phyloP scores from a whole-genome alignment of 1,284 basidiomycete genomes.

The Neotropicomus parvogracilis region DNA sequence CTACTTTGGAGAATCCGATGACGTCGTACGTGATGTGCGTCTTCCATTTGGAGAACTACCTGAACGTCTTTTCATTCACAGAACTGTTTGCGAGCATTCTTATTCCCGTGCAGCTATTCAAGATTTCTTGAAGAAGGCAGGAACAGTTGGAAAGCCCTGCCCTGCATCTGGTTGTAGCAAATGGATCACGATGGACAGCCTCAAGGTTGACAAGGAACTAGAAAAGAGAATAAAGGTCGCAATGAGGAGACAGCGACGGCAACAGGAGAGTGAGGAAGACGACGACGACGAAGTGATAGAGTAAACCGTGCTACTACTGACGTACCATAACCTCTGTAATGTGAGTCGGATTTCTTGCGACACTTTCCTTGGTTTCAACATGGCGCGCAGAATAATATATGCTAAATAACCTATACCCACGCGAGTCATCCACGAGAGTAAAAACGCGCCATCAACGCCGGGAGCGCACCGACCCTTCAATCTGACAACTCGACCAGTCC shows the following conservation, averaged over 20 bases:
- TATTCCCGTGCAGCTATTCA: slow-evolving; percentile 63
- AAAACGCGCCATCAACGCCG: too few relatives aligned
- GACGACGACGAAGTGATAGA: slow-evolving; percentile 63
- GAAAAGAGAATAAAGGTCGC: slow-evolving; percentile 59
- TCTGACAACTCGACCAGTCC: slow-evolving; percentile 37
- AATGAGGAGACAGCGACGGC: slow-evolving; percentile 46
- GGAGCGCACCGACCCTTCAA: slow-evolving; percentile 2
- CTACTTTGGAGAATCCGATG: slow-evolving; percentile 60
- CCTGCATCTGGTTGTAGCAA: slow-evolving; percentile 70
- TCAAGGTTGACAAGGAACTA: slow-evolving; percentile 52
- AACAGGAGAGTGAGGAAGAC: slow-evolving; percentile 54
- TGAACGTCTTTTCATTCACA: slow-evolving; percentile 30
- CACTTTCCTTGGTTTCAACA: not conserved
- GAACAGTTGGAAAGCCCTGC: slow-evolving; percentile 45
- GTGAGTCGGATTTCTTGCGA: not conserved
- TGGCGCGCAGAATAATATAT: not conserved
- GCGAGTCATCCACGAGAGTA: not conserved
- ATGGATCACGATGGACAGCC: slow-evolving; percentile 48
- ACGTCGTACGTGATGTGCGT: slow-evolving; percentile 57
- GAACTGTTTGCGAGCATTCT: slow-evolving; percentile 65
- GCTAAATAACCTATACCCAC: not conserved
- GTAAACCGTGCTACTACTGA: slow-evolving; percentile 30
- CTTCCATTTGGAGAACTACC: slow-evolving; percentile 3
- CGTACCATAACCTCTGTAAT: slow-evolving; percentile 12
- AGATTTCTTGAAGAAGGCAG: slow-evolving; percentile 45